Conservation (phyloP, 2,329 filamentous ascomycete genomes). For the Mycocentrospora acerina region DNA sequence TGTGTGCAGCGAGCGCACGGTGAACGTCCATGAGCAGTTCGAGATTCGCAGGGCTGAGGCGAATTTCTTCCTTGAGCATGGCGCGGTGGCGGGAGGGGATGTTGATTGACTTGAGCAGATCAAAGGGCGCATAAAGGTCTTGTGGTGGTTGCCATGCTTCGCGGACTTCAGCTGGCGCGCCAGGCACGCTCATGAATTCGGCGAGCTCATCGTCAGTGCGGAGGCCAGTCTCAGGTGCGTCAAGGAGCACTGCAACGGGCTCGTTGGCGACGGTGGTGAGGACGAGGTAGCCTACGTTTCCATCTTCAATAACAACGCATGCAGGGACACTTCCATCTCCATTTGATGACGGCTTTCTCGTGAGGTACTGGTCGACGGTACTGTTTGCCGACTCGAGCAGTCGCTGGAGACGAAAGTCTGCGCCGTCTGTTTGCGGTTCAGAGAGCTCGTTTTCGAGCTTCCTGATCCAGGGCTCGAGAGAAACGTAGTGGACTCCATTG, state of each 20-base stretch:
- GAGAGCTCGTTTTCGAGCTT: constrained; percentile 60
- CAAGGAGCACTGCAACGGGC: constrained; percentile 54
- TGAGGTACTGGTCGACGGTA: constrained; percentile 51
- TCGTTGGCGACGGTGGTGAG: constrained; percentile 54
- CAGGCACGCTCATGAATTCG: constrained; percentile 20
- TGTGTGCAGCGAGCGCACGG: constrained; percentile 69
- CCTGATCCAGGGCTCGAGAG: constrained; percentile 58
- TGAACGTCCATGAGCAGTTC: constrained; percentile 73
- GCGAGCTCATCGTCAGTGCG: constrained; percentile 30
- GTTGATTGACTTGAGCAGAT: constrained; percentile 59
- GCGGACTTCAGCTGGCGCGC: constrained; percentile 55
- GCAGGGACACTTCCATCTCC: too few species aligned
- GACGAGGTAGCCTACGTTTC: constrained; percentile 60
- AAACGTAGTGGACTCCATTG: constrained; percentile 57
- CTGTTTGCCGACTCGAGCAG: constrained; percentile 56
- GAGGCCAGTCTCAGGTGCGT: constrained; percentile 46
- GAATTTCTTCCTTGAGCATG: constrained; percentile 66
- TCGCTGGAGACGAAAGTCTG: constrained; percentile 58
- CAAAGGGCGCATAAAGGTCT: constrained; percentile 59
- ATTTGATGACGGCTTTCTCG: constrained; percentile 30
- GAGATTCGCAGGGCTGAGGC: constrained; percentile 69
- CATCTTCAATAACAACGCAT: constrained; percentile 57
- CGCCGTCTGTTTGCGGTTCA: constrained; percentile 52
- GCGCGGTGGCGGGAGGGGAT: constrained; percentile 63
- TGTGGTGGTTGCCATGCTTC: constrained; percentile 66